phyloP scores from a whole-genome alignment of 2,329 filamentous ascomycete genomes.

The Nemania sp. region DNA sequence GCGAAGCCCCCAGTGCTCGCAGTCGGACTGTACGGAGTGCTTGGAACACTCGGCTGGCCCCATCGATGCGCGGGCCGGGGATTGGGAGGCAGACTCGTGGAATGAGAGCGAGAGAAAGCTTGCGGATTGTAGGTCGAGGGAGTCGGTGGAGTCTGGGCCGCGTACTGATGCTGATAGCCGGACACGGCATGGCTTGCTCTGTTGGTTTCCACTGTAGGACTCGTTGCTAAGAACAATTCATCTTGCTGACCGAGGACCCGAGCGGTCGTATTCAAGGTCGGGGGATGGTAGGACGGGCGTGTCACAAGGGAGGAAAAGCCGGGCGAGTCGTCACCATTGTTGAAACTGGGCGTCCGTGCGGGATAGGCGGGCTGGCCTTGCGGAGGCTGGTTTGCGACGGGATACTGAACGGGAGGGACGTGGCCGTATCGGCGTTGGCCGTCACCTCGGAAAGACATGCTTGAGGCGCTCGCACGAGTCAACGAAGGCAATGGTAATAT shows the following conservation, averaged over 20 bases:
- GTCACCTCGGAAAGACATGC: conserved; percentile 67
- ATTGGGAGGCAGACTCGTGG: conserved; percentile 55
- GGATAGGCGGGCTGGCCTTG: conserved; percentile 46
- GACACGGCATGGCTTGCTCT: conserved; percentile 49
- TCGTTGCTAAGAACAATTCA: conserved; percentile 64
- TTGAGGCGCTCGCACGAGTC: conserved; percentile 9
- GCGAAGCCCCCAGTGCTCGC: conserved; percentile 47
- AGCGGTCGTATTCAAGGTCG: conserved; percentile 37
- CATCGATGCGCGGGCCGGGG: conserved; percentile 45
- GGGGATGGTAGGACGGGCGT: conserved; percentile 39
- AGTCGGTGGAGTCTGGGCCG: conserved; percentile 50
- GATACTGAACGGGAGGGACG: conserved; percentile 67
- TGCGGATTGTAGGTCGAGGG: conserved; percentile 71
- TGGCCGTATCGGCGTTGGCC: conserved; percentile 67
- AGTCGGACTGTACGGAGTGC: conserved; percentile 43
- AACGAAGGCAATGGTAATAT: too few relatives aligned
- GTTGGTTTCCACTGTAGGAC: conserved; percentile 44
- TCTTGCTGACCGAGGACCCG: conserved; percentile 49
- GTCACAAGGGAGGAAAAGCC: conserved; percentile 48
- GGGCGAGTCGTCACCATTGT: conserved; percentile 71
- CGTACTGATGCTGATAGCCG: conserved; percentile 57
- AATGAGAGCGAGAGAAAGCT: conserved; percentile 60
- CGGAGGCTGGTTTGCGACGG: conserved; percentile 49
- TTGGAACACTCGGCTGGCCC: conserved; percentile 39
- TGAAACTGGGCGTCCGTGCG: conserved; percentile 69